Conservation (phyloP, 805 yeast species). For the Starmerella tilneyi region DNA sequence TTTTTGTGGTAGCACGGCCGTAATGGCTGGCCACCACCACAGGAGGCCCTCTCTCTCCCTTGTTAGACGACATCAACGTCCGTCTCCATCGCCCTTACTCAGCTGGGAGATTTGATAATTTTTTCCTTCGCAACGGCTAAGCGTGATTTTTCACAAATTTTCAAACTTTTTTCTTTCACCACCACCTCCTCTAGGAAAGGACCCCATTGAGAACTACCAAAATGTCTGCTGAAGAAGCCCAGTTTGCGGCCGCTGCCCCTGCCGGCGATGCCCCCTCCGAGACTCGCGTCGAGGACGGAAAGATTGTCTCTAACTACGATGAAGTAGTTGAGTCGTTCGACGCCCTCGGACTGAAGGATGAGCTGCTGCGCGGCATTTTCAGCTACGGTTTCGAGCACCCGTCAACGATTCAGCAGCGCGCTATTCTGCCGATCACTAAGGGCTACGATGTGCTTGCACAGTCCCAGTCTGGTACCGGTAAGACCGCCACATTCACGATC, state of each 20-base stretch:
- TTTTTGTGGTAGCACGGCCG: no score
- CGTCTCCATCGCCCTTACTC: constrained; percentile 4
- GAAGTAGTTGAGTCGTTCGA: constrained; percentile 70
- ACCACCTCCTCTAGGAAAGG: neutral
- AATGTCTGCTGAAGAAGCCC: constrained; percentile 21
- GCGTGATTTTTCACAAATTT: constrained; percentile 13
- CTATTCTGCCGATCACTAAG: constrained; percentile 85
- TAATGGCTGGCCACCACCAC: neutral
- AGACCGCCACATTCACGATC: constrained; percentile 80
- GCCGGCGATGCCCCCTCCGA: constrained; percentile 4
- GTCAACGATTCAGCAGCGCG: constrained; percentile 95
- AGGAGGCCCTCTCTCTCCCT: neutral
- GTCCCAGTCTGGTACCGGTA: constrained; percentile 86
- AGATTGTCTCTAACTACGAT: constrained; percentile 92
- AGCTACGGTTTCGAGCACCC: constrained; percentile 94
- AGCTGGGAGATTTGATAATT: constrained; percentile 6
- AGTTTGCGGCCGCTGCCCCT: constrained; percentile 6
- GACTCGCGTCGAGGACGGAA: constrained; percentile 33
- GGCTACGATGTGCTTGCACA: constrained; percentile 91
- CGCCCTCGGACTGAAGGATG: constrained; percentile 62
- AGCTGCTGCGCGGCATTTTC: constrained; percentile 50
- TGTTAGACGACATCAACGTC: no score
- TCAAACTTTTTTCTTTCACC: constrained; percentile 8
- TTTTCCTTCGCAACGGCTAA: neutral
- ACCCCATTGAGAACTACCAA: neutral